Evolutionary conservation across 371 early-diverging fungal genomes (phyloP).

Genomic region (Mucor irregularis): DNA sequence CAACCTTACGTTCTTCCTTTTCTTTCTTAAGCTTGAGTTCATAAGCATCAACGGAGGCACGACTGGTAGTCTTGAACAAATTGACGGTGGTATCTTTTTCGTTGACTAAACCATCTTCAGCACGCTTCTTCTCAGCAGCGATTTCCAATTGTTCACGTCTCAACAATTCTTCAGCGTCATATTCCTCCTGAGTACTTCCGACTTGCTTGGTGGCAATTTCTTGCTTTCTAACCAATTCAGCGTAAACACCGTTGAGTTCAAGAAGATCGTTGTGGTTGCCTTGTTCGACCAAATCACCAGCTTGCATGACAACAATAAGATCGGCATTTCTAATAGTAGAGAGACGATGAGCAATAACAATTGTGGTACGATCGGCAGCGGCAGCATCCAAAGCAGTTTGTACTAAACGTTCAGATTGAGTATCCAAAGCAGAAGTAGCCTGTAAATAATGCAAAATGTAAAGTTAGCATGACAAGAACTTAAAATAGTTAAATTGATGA

Average conservation of each 20-base stretch:
- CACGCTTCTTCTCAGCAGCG: slow-evolving; percentile 8
- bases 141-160: slow-evolving; percentile 43
- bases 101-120: slow-evolving; percentile 23
- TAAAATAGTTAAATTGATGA: slow-evolving; percentile 13
- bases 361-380: slow-evolving; percentile 77
- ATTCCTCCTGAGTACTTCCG: slow-evolving; percentile 18
- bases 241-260: slow-evolving; percentile 52
- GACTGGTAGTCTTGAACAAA: slow-evolving; percentile 34
- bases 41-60: slow-evolving; percentile 45
- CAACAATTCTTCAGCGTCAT: slow-evolving; percentile 31
- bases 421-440: slow-evolving; percentile 81
- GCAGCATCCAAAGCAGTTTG: slow-evolving; percentile 82
- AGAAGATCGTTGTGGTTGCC: slow-evolving; percentile 75
- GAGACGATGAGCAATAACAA: slow-evolving; percentile 92
- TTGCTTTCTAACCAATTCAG: slow-evolving; percentile 60
- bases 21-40: slow-evolving; percentile 49
- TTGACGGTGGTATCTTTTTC: slow-evolving; percentile 23
- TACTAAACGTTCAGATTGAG: slow-evolving; percentile 79
- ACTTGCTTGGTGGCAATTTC: slow-evolving; percentile 42
- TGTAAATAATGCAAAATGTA: slow-evolving; percentile 2
- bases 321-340: slow-evolving; percentile 84
- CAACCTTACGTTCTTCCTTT: slow-evolving; percentile 41
- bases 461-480: not conserved
- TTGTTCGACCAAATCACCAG: slow-evolving; percentile 71
- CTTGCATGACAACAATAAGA: slow-evolving; percentile 77